phyloP scores from a whole-genome alignment of 805 yeast genomes.

The Hanseniaspora clermontiae region DNA sequence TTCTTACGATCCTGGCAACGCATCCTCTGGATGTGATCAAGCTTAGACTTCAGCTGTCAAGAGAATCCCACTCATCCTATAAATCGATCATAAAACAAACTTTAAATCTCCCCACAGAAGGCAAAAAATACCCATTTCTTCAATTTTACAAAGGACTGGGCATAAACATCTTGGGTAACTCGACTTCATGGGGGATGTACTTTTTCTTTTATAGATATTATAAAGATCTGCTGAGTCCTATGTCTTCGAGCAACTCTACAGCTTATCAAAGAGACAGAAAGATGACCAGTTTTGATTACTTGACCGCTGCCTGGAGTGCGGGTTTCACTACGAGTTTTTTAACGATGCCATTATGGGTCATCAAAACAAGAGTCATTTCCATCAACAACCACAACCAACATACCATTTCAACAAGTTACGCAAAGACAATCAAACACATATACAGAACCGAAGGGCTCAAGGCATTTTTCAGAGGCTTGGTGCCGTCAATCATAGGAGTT shows the following conservation, averaged over 20 bases:
- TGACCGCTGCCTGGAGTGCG: constrained; percentile 49
- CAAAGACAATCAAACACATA: constrained; percentile 31
- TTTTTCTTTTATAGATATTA: constrained; percentile 53
- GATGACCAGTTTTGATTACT: constrained; percentile 35
- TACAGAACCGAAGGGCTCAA: constrained; percentile 41
- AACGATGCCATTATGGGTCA: constrained; percentile 92
- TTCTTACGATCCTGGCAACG: constrained; percentile 60
- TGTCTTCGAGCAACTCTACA: constrained; percentile 3
- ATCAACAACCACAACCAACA: constrained; percentile 21
- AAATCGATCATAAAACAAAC: constrained; percentile 19
- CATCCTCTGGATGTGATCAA: constrained; percentile 88
- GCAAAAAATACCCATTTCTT: constrained; percentile 14
- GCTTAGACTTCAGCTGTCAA: constrained; percentile 61
- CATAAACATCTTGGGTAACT: constrained; percentile 73
- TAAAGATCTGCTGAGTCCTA: constrained; percentile 2
- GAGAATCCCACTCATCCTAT: constrained; percentile 24
- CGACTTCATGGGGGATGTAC: constrained; percentile 80
- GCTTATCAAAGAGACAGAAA: constrained; percentile 23
- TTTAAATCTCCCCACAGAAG: background rate
- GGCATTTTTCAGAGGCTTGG: constrained; percentile 61
- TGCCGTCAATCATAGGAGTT: constrained; percentile 69
- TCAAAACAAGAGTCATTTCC: constrained; percentile 78
- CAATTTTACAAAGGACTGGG: constrained; percentile 61
- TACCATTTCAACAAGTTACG: constrained; percentile 9
- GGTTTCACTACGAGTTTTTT: constrained; percentile 63